Evolutionary conservation across 495 filamentous ascomycete genomes (phyloP).

Genomic region (Podospora comata): DNA sequence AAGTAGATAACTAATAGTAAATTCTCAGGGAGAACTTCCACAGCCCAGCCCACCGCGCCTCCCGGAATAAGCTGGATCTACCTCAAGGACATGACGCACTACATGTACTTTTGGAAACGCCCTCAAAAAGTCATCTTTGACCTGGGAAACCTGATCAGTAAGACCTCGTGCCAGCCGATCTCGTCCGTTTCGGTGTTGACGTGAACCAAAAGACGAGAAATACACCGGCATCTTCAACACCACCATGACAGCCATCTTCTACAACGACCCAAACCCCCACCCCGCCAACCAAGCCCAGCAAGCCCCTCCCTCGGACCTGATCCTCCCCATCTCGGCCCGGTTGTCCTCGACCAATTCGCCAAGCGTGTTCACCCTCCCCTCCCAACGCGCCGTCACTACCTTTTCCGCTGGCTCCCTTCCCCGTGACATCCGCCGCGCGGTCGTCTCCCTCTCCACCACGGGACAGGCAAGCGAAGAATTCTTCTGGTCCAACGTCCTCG

Average conservation of each 20-base stretch:
- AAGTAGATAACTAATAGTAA: conserved; percentile 1
- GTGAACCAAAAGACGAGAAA: conserved; percentile 45
- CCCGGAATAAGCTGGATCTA: conserved; percentile 72
- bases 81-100: conserved; percentile 79
- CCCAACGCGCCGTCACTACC: conserved; percentile 50
- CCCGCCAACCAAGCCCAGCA: conserved; percentile 34
- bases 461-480: conserved; percentile 82
- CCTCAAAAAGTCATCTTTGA: conserved; percentile 80
- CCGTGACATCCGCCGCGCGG: conserved; percentile 60
- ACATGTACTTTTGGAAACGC: conserved; percentile 61
- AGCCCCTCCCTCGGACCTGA: conserved; percentile 56
- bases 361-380: conserved; percentile 70
- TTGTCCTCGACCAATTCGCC: conserved; percentile 50
- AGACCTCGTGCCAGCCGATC: neutral
- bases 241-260: conserved; percentile 78
- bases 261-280: conserved; percentile 37
- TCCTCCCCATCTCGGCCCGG: conserved; percentile 72
- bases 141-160: conserved; percentile 66
- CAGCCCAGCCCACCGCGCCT: conserved; percentile 69
- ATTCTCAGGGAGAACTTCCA: conserved; percentile 63
- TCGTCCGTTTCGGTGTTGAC: neutral
- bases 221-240: conserved; percentile 81
- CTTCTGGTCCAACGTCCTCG: conserved; percentile 84
- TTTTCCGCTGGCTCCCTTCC: conserved; percentile 56
- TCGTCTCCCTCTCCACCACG: conserved; percentile 72